Evolutionary conservation across 129 eudicot species (phyloP), one percentile per base, ranked within the genome.

Genomic region (Chrysanthemum makinoi): DNA sequence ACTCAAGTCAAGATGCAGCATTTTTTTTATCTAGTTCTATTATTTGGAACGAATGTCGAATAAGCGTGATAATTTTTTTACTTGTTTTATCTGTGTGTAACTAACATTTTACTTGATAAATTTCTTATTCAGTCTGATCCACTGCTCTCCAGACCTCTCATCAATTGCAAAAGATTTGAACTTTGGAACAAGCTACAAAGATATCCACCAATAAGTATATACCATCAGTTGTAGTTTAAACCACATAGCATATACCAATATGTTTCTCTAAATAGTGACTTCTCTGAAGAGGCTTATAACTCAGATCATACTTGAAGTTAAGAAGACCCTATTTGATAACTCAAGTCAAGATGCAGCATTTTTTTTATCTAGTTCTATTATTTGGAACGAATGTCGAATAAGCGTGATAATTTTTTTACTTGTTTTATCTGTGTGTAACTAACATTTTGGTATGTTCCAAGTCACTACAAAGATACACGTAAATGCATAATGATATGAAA

Each of bases 101-200:
- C 44, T 33, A 30, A 33, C 6, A 33, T 33, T 4, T 33, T 5
- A n/a, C n/a, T n/a, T n/a, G n/a, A n/a, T n/a, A 12, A 90, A 90
- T 65, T 88, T 75, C 77, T 77, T 90, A 22, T 65, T 82, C 78
- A 94, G 78, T 61, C 85, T 81, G 60, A 94, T 87, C 96, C 98
- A 89, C 75, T 90, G 94, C 81, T 86, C 94, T 19, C 97, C 97
- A 16, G 94, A 80, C 72, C 93, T 76, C 86, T 84, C 94, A 50
- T 90, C 93, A 69, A 94, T 78, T 19, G 61, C 65, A 84, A 89
- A 89, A 12, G 75, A 80, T 78, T 85, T 76, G 74, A 76, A 90
- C 73, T 75, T 80, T 2, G 78, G 77, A 53, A 81, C 65, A 64
- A 84, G 84, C 95, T 90, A 79, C 75, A 79, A n/a, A 8, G 20